A percentile compares a stretch with the other conserved stretches of the same genome.
These are phyloP conservation scores for Gracilaria vermiculophylla DNA, from an alignment of 23 red algal genomes.

Conservation along the genomic window DNA sequence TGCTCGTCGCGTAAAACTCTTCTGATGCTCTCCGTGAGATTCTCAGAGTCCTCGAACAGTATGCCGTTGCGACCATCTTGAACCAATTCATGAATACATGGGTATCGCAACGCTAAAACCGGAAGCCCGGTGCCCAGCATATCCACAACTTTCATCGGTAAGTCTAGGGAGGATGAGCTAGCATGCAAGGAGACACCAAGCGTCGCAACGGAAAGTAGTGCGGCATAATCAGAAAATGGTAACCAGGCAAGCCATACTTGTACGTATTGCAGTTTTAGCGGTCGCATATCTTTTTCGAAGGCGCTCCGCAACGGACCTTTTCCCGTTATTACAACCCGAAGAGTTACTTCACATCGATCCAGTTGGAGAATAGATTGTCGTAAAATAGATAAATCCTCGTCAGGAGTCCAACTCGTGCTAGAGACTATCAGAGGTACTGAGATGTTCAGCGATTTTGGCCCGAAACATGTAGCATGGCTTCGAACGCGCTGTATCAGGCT, in stretches of 20 bases:
- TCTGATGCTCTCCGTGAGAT: slow-evolving; percentile 18
- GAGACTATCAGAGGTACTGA: slow-evolving; percentile 38
- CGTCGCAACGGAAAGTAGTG: slow-evolving; percentile 56
- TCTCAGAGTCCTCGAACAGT: slow-evolving; percentile 40
- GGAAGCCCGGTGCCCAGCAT: slow-evolving; percentile 87
- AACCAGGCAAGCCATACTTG: slow-evolving; percentile 62
- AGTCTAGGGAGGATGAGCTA: slow-evolving; percentile 85
- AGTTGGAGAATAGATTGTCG: slow-evolving; percentile 49
- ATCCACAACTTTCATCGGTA: slow-evolving; percentile 98
- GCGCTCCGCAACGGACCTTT: slow-evolving; percentile 76
- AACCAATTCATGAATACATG: slow-evolving; percentile 70
- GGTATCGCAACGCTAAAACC: slow-evolving; percentile 69
- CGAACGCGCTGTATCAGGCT: neutral
- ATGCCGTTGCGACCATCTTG: slow-evolving; percentile 48
- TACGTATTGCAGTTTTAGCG: neutral
- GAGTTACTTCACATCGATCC: slow-evolving; percentile 8
- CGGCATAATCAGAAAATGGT: slow-evolving; percentile 64
- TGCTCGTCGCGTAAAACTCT: neutral
- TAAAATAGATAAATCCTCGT: slow-evolving; percentile 84
- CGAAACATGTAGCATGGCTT: slow-evolving; percentile 16
- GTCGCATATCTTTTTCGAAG: slow-evolving; percentile 28
- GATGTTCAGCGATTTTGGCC: neutral
- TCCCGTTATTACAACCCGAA: slow-evolving; percentile 78
- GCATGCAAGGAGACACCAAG: slow-evolving; percentile 88
- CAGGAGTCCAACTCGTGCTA: slow-evolving; percentile 94